Evolutionary conservation across 306 rosid genomes (phyloP).

Genomic region (Purshia tridentata): DNA sequence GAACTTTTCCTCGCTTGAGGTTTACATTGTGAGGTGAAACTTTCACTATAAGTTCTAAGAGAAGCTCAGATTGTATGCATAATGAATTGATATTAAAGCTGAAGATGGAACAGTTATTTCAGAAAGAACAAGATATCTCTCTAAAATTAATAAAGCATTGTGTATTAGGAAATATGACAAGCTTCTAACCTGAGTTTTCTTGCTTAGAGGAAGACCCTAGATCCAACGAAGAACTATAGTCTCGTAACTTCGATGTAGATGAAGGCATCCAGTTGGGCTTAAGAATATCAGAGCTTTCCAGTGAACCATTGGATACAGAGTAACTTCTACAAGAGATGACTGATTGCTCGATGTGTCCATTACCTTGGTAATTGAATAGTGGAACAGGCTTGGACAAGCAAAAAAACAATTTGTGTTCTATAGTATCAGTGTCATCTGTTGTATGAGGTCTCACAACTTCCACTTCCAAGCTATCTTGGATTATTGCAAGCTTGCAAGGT

Average conservation of each 20-base stretch:
- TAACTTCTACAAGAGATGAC: constrained; percentile 30
- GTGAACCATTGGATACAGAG: constrained; percentile 26
- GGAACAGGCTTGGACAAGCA: constrained; percentile 54
- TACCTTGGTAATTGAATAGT: constrained; percentile 24
- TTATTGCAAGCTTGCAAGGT: constrained; percentile 63
- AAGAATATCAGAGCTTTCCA: constrained; percentile 28
- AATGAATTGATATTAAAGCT: background rate
- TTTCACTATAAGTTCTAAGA: background rate
- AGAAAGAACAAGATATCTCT: background rate
- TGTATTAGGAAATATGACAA: background rate
- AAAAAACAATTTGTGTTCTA: constrained; percentile 41
- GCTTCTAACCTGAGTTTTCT: constrained; percentile 54
- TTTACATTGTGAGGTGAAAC: background rate
- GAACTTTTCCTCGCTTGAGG: background rate
- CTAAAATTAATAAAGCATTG: background rate
- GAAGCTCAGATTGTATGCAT: background rate
- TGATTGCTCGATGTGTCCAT: constrained; percentile 40
- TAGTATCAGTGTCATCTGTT: constrained; percentile 26
- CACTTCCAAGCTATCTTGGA: constrained; percentile 51
- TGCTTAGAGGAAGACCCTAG: constrained; percentile 37
- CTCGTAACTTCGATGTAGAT: constrained; percentile 29
- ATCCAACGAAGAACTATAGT: constrained; percentile 30
- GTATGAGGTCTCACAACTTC: constrained; percentile 39
- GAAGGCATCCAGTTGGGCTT: constrained; percentile 31
- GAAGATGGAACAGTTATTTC: background rate